Base-by-base conservation (phyloP, 2,329 filamentous ascomycete genomes). In the Phyllosticta capitalensis region DNA sequence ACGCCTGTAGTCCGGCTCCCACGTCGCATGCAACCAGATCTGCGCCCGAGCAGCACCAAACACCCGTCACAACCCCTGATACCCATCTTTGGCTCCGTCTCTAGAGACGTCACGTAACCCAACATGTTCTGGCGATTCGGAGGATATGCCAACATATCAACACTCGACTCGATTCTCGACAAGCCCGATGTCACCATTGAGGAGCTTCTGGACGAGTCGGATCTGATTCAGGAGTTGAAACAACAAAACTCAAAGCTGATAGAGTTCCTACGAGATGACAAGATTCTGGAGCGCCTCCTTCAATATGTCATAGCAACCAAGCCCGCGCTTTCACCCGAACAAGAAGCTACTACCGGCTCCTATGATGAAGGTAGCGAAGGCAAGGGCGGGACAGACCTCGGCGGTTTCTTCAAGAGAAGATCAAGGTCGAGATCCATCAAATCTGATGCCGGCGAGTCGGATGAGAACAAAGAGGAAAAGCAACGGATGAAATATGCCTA, bases 81-180 rank as follows among this genome's bases (percentile, higher is more conserved):
- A 57, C n/a, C 49, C 50, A 49, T 19, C n/a, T 49, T 17, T 21
- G 24, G 58, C 45, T 22, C 58, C 50, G n/a, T 50, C 30, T 49
- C 54, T 56, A 56, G 49, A 22, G 24, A 20, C 30, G 19, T 56
- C 54, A 56, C 54, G 14, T 53, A 33, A 52, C 17, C 24, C 86
- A 92, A 76, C 80, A 99, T 99, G 94, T 99, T 99, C 78, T 99
- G 94, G 94, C 88, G 92, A 78, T 99, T 97, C 82, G 92, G 94
- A 82, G 91, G 91, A 72, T 97, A 97, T 82, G 90, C 92, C 81
- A 95, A 90, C 82, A 88, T 96, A 77, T 96, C 92, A 69, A 88
- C 92, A 71, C 90, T 99, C 76, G 94, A 97, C 76, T 91, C 87
- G 67, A 89, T 99, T 70, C 90, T 99, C 73, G 94, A 99, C 73